phyloP scores from a whole-genome alignment of 1,284 basidiomycete genomes.

The Ganoderma multipileum region DNA sequence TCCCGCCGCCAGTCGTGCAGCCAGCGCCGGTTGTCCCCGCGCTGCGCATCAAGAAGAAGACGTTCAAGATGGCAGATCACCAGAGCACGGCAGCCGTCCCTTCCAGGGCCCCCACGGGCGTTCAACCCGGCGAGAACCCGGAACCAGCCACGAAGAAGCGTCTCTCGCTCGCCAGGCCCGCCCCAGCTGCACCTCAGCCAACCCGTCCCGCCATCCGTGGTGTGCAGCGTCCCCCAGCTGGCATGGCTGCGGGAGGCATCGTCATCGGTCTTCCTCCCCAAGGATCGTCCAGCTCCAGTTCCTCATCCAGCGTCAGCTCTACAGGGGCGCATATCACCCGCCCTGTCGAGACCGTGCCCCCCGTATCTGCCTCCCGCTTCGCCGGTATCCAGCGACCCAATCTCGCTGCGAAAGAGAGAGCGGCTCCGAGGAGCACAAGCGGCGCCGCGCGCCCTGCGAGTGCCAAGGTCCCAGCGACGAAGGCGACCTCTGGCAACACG shows the following conservation, averaged over 20 bases:
- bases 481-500: slow-evolving; percentile 6
- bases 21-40: slow-evolving; percentile 47
- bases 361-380: slow-evolving; percentile 19
- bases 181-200: slow-evolving; percentile 13
- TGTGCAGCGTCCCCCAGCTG: slow-evolving; percentile 28
- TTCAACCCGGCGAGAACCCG: slow-evolving; percentile 4
- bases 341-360: neutral
- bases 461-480: slow-evolving; percentile 3
- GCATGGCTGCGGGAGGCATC: slow-evolving; percentile 22
- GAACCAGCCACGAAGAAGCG: slow-evolving; percentile 12
- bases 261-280: slow-evolving; percentile 27
- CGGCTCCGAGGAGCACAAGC: slow-evolving; percentile 6
- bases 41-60: slow-evolving; percentile 54
- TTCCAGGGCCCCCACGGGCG: neutral
- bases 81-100: slow-evolving; percentile 7
- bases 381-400: slow-evolving; percentile 34
- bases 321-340: slow-evolving; percentile 6
- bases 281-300: slow-evolving; percentile 16
- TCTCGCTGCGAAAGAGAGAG: slow-evolving; percentile 23
- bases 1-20: slow-evolving; percentile 23
- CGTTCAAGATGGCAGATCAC: slow-evolving; percentile 33
- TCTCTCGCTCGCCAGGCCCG: slow-evolving; percentile 12
- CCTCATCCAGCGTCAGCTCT: slow-evolving; percentile 28
- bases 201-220: slow-evolving; percentile 23
- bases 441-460: slow-evolving; percentile 6